Evolutionary conservation across 345 rosid species (phyloP).

Genomic region (Salix udensis): DNA sequence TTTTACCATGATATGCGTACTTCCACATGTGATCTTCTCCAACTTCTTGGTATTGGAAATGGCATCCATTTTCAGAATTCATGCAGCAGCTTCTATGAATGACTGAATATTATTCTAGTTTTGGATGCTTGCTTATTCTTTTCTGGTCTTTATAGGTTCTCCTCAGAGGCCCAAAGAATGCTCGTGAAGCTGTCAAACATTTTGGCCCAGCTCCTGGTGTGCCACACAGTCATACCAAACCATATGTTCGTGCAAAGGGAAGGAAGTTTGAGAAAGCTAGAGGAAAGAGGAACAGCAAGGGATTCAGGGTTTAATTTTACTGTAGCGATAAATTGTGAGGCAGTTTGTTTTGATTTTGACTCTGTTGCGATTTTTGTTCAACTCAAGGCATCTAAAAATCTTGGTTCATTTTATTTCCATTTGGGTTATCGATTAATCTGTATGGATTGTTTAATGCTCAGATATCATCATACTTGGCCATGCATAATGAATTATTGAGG

Average conservation of each 20-base stretch:
- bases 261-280: slow-evolving; percentile 91
- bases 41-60: neutral
- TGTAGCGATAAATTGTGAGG: slow-evolving; percentile 17
- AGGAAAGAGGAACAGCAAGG: slow-evolving; percentile 73
- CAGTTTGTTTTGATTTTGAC: slow-evolving; percentile 20
- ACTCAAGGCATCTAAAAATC: slow-evolving; percentile 25
- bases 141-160: slow-evolving; percentile 45
- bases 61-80: neutral
- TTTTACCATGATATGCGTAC: neutral
- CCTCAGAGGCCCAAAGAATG: slow-evolving; percentile 92
- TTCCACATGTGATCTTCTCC: neutral
- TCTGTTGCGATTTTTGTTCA: slow-evolving; percentile 38
- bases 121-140: no score
- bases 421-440: neutral
- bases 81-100: neutral
- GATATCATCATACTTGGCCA: neutral
- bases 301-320: slow-evolving; percentile 54
- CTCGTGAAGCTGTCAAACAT: slow-evolving; percentile 95
- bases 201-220: slow-evolving; percentile 98
- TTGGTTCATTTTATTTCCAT: slow-evolving; percentile 12
- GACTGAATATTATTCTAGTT: neutral
- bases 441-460: slow-evolving; percentile 4
- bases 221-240: slow-evolving; percentile 86
- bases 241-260: slow-evolving; percentile 82
- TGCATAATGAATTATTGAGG: neutral